phyloP scores from a whole-genome alignment of 495 filamentous ascomycete genomes.

The Lindgomyces ingoldianus region DNA sequence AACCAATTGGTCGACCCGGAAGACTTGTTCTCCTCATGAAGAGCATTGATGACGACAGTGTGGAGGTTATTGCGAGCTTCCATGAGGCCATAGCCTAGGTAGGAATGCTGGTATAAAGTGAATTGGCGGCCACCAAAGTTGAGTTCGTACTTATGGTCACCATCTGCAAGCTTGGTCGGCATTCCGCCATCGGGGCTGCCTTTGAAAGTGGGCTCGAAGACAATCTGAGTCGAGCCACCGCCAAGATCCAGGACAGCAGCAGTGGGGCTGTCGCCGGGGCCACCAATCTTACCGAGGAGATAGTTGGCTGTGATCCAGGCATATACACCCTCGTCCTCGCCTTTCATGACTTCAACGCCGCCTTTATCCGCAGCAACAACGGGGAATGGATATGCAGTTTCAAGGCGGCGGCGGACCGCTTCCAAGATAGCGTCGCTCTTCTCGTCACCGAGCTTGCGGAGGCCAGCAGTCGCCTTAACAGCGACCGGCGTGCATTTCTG shows the following conservation, averaged over 20 bases:
- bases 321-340: conserved; percentile 94
- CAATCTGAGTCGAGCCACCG: conserved; percentile 95
- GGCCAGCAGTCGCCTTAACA: conserved; percentile 93
- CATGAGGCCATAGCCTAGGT: conserved; percentile 97
- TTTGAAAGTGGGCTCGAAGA: conserved; percentile 94
- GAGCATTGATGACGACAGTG: conserved; percentile 63
- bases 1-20: conserved; percentile 57
- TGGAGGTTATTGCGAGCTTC: conserved; percentile 84
- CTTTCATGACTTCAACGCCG: conserved; percentile 94
- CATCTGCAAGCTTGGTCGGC: conserved; percentile 80
- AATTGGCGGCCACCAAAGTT: conserved; percentile 89
- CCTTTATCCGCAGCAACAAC: conserved; percentile 80
- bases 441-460: conserved; percentile 81
- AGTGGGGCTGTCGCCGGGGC: conserved; percentile 82
- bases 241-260: conserved; percentile 95
- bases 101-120: conserved; percentile 96
- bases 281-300: conserved; percentile 94
- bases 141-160: conserved; percentile 95
- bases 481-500: conserved; percentile 87
- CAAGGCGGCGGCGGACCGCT: conserved; percentile 79
- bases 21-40: conserved; percentile 54
- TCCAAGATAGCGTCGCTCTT: conserved; percentile 80
- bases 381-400: conserved; percentile 89
- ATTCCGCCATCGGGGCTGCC: conserved; percentile 70
- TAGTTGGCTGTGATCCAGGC: conserved; percentile 99